phyloP scores from a whole-genome alignment of 140 eudicot species.

The Ambrosia hybrid region DNA sequence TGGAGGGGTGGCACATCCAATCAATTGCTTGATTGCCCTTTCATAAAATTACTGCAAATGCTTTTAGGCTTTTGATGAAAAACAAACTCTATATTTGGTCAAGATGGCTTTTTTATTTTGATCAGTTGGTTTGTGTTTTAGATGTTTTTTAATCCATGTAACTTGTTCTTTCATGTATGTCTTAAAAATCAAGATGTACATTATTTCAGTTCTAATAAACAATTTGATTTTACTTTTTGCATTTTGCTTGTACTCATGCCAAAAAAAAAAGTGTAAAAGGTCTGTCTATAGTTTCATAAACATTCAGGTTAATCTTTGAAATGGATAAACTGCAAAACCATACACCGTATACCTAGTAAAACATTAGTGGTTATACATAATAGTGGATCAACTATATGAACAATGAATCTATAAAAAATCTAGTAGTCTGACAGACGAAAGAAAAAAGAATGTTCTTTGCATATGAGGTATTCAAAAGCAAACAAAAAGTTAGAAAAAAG shows the following conservation, averaged over 20 bases:
- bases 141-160: no score
- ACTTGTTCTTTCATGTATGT: no score
- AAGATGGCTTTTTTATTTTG: no score
- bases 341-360: no score
- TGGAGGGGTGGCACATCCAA: not conserved
- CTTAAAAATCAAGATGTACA: no score
- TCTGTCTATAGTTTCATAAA: not conserved
- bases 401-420: conserved; percentile 4
- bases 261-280: not conserved
- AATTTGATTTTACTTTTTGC: no score
- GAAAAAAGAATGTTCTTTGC: no score
- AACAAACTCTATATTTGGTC: no score
- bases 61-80: no score
- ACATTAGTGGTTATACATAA: conserved; percentile 1
- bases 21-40: not conserved
- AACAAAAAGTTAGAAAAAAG: not conserved
- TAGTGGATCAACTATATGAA: conserved; percentile 5
- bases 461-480: conserved; percentile 2
- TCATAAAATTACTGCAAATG: not conserved
- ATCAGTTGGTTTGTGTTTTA: no score
- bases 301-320: not conserved
- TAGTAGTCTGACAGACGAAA: not conserved
- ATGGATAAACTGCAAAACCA: not conserved
- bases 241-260: not conserved
- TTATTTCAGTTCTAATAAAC: no score